Evolutionary conservation across 768 basidiomycete genomes (phyloP).

Genomic region (Amanita jacksonii): DNA sequence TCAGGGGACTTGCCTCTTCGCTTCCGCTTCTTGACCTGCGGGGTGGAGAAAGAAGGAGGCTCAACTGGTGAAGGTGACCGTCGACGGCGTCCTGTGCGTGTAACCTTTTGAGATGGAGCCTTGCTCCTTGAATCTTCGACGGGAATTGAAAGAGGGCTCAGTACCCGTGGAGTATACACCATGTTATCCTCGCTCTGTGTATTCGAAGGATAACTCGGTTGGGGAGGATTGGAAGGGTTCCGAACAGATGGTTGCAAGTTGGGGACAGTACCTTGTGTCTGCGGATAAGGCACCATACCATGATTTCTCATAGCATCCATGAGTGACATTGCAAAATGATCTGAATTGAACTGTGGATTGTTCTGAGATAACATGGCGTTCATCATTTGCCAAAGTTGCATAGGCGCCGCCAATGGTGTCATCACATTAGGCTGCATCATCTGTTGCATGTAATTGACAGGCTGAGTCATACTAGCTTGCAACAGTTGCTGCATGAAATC

Average conservation of each 20-base stretch:
- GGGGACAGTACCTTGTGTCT: not conserved
- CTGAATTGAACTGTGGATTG: not conserved
- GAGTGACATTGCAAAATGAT: constrained; percentile 7
- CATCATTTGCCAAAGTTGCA: constrained; percentile 7
- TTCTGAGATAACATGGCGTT: not conserved
- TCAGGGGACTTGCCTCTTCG: constrained; percentile 8
- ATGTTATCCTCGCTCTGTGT: not conserved
- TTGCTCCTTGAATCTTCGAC: not conserved
- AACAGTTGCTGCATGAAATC: too few species aligned
- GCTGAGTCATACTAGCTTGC: not conserved
- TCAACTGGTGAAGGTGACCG: constrained; percentile 3
- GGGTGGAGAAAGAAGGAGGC: constrained; percentile 7
- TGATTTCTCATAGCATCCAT: constrained; percentile 10
- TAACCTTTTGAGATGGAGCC: not conserved
- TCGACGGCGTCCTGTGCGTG: not conserved
- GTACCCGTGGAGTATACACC: not conserved
- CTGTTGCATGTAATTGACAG: not conserved
- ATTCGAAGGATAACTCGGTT: not conserved
- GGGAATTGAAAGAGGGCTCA: not conserved
- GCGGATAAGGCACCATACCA: constrained; percentile 4
- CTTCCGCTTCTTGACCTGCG: constrained; percentile 5
- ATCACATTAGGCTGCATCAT: not conserved
- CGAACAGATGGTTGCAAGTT: not conserved
- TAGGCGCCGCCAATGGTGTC: not conserved
- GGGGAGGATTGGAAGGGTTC: not conserved